These are phyloP conservation scores for Penicillium nordicum DNA, from an alignment of 2,329 filamentous ascomycete genomes.

Conservation along the genomic window DNA sequence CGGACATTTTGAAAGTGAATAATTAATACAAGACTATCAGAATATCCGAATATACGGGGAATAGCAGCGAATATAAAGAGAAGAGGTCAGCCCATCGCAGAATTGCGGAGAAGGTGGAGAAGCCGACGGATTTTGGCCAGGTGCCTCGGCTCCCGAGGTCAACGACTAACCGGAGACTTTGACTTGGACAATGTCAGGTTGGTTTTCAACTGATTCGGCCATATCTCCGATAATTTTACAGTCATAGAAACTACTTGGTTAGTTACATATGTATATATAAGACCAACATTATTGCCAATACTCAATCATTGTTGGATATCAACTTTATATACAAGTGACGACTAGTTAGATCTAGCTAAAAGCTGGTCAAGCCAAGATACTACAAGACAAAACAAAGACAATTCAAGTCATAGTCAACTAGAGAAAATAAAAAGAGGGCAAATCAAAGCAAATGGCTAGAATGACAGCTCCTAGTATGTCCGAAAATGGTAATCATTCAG, in stretches of 20 bases:
- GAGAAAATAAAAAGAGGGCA: background rate
- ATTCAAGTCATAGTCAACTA: background rate
- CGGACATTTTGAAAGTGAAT: conserved; percentile 44
- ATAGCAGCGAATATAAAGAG: conserved; percentile 15
- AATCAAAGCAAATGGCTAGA: no score
- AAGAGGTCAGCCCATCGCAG: conserved; percentile 7
- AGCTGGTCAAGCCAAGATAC: no score
- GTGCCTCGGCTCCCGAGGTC: conserved; percentile 23
- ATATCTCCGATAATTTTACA: background rate
- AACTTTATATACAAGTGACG: background rate
- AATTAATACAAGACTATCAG: background rate
- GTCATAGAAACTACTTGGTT: no score
- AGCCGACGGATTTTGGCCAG: conserved; percentile 25
- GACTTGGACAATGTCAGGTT: no score
- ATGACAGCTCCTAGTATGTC: no score
- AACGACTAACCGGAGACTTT: background rate
- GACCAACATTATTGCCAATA: background rate
- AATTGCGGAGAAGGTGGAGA: conserved; percentile 32
- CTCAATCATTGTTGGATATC: background rate
- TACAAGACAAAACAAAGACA: background rate
- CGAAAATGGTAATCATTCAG: background rate
- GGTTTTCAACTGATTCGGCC: background rate
- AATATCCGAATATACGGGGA: background rate
- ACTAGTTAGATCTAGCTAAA: background rate
- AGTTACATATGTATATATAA: no score